Conservation (phyloP, 805 yeast genomes). For the Yamadazyma insecticola region DNA sequence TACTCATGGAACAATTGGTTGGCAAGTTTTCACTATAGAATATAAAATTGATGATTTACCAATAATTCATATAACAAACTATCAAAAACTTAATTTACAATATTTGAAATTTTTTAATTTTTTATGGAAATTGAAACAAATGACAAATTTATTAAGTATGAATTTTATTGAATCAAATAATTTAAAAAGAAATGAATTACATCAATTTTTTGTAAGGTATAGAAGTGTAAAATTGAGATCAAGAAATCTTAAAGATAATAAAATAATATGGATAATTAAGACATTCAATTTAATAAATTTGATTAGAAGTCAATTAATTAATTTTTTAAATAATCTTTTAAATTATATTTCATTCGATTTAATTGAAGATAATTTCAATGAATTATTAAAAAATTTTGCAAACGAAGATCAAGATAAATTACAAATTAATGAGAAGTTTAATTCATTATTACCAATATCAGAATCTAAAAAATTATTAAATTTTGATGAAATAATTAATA, state of each 20-base stretch:
- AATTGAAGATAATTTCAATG: constrained; percentile 38
- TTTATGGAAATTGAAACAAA: constrained; percentile 72
- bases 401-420: constrained; percentile 13
- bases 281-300: constrained; percentile 31
- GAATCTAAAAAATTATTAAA: constrained; percentile 5
- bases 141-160: constrained; percentile 45
- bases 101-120: constrained; percentile 82
- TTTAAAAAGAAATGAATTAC: constrained; percentile 21
- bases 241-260: constrained; percentile 15
- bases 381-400: constrained; percentile 17
- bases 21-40: constrained; percentile 91
- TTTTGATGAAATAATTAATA: constrained; percentile 44
- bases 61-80: constrained; percentile 35
- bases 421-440: constrained; percentile 5
- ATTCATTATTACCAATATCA: constrained; percentile 6
- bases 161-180: constrained; percentile 23
- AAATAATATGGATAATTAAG: constrained; percentile 26
- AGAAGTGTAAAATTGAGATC: not conserved
- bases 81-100: constrained; percentile 33
- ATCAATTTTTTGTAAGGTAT: constrained; percentile 6
- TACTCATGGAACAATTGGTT: constrained; percentile 66
- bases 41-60: constrained; percentile 58
- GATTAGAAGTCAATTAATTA: constrained; percentile 34
- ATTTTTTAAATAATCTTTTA: constrained; percentile 38
- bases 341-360: constrained; percentile 42